phyloP scores from a whole-genome alignment of 441 rosid species.

The Syzygium syzygioides region DNA sequence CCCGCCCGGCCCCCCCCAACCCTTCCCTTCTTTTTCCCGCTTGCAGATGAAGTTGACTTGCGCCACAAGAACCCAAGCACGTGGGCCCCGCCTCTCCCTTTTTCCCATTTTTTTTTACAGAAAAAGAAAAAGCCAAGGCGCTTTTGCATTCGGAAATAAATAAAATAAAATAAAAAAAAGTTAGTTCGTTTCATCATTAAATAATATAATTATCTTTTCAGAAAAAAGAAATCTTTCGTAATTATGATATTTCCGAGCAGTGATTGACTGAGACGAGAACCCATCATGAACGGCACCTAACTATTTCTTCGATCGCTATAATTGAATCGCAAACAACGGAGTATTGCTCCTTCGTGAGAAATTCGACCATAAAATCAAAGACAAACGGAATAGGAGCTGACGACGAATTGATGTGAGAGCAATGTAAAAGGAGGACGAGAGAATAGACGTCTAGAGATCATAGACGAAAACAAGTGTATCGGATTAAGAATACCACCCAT shows the following conservation, averaged over 20 bases:
- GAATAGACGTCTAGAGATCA: background rate
- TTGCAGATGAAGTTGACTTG: conserved; percentile 21
- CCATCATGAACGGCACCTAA: fast-evolving
- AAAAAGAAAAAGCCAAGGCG: background rate
- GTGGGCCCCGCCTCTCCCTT: conserved; percentile 9
- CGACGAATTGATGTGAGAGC: background rate
- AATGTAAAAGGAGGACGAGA: background rate
- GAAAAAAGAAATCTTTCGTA: no score
- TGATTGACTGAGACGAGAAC: background rate
- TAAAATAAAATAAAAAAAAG: background rate
- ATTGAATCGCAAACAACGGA: background rate
- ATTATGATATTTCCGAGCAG: background rate
- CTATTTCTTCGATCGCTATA: background rate
- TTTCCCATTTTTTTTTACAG: background rate
- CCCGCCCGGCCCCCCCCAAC: background rate
- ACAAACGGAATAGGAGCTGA: background rate
- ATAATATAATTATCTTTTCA: no score
- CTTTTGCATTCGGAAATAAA: background rate
- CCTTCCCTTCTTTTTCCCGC: background rate
- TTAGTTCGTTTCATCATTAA: no score
- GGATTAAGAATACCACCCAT: background rate
- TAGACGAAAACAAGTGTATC: fast-evolving
- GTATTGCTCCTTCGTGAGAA: background rate
- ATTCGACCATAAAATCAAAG: background rate
- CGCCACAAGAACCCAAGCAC: conserved; percentile 12